Conservation (phyloP, 257 asterid species). For the Galeopsis tetrahit region DNA sequence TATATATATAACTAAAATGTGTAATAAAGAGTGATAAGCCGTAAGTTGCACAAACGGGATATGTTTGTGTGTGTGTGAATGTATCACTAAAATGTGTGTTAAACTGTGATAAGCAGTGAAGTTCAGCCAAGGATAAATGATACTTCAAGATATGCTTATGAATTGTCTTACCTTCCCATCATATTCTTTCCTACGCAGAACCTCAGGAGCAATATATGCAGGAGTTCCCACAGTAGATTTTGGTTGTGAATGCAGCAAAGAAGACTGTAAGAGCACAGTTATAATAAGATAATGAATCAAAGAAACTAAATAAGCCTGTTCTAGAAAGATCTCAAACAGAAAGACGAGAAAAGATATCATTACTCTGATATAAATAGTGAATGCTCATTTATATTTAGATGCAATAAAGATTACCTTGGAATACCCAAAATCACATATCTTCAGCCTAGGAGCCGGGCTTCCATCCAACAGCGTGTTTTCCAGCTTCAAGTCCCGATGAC, state of each 20-base stretch:
- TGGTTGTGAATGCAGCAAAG: slow-evolving; percentile 87
- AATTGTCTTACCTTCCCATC: slow-evolving; percentile 72
- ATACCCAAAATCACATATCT: slow-evolving; percentile 50
- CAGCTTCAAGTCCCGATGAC: slow-evolving; percentile 49
- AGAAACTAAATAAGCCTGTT: slow-evolving; percentile 4
- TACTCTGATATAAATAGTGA: slow-evolving; percentile 15
- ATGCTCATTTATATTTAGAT: not conserved
- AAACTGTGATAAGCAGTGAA: slow-evolving; percentile 9
- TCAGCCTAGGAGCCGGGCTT: slow-evolving; percentile 47
- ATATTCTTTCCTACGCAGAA: slow-evolving; percentile 68
- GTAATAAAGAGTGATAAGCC: not conserved
- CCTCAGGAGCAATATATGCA: slow-evolving; percentile 91
- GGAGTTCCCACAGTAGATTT: slow-evolving; percentile 94
- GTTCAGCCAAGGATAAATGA: not conserved
- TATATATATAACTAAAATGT: not conserved
- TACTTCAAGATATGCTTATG: not conserved
- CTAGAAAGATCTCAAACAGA: not conserved
- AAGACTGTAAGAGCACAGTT: slow-evolving; percentile 53
- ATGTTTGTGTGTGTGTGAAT: not conserved
- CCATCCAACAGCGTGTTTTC: slow-evolving; percentile 49
- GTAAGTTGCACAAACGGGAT: not conserved
- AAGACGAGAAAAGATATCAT: not conserved
- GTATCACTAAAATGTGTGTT: not conserved
- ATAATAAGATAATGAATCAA: slow-evolving; percentile 28
- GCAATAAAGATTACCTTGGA: slow-evolving; percentile 36